A percentile compares a stretch with the other conserved stretches of the same genome.
These are phyloP conservation scores for Piper longum DNA, from an alignment of 164 flowering plant genomes.

Conservation along the genomic window DNA sequence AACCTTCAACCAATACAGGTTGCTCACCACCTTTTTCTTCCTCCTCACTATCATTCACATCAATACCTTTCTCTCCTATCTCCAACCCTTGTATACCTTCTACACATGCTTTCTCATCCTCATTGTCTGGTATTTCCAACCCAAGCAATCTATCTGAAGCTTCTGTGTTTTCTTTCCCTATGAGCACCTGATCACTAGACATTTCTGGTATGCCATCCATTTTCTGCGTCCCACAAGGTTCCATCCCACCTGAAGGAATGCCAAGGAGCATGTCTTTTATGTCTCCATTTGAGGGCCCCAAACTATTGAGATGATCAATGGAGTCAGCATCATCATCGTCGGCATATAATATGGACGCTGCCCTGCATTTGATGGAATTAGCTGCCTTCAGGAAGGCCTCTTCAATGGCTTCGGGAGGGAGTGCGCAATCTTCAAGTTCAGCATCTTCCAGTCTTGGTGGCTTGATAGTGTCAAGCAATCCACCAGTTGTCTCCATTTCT, in stretches of 20 bases:
- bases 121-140: conserved; percentile 3
- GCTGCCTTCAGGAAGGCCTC: conserved; percentile 88
- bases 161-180: conserved; percentile 3
- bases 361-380: conserved; percentile 37
- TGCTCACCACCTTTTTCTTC: conserved; percentile 10
- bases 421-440: conserved; percentile 88
- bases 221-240: conserved; percentile 19
- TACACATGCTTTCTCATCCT: conserved; percentile 17
- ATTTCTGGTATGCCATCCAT: conserved; percentile 20
- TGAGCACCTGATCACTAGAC: conserved; percentile 15
- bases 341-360: conserved; percentile 16
- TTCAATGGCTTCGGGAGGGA: conserved; percentile 60
- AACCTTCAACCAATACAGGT: conserved; percentile 23
- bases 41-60: conserved; percentile 5
- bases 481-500: conserved; percentile 5
- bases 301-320: conserved; percentile 23
- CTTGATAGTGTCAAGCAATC: conserved; percentile 23
- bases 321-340: conserved; percentile 12
- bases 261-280: conserved; percentile 25
- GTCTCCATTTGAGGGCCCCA: conserved; percentile 17
- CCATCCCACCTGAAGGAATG: conserved; percentile 7
- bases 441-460: conserved; percentile 87
- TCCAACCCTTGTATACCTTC: conserved; percentile 28
- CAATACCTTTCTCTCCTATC: conserved; percentile 10
- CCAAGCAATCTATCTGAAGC: conserved; percentile 11